Base-by-base conservation (phyloP, 352 stramenopile genomes). In the Phytophthora sp. region DNA sequence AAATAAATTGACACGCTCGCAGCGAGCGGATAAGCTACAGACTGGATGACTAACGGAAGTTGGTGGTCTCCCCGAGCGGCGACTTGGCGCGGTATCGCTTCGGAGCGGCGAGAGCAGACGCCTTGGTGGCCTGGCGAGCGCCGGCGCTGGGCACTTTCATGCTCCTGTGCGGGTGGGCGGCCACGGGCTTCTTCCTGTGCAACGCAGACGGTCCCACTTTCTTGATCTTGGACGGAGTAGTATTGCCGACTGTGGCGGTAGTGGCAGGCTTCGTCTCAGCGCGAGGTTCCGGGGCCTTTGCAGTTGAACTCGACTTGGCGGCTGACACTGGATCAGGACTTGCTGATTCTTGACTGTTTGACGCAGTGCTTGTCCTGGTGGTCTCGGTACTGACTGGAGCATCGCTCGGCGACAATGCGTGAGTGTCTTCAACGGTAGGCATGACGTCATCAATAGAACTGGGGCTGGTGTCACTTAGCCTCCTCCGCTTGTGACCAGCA, bases 1-100 rank as follows among this genome's bases (percentile, higher is more conserved):
- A 54, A 11, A 61, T 56, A 66, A 61, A 52, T 55, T 59, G 32
- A 61, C 41, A 66, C 7, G 11, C 46, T 58, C 28, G 21, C 30
- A 59, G 28, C 6, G 52, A 53, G 55, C 52, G n/a, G 44, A 62
- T 65, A 69, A 41, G 31, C 52, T 74, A n/a, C n/a, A n/a, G n/a
- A n/a, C n/a, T 74, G 66, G 60, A 74, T 35, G 20, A 41, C 54
- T 75, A 77, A 45, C 62, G 66, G 38, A 71, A 65, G 42, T 68
- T 70, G 0, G 59, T 64, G 27, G 55, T 56, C 54, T 80, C 68
- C 21, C 55, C 63, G 24, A 77, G 37, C 26, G 71, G 67, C 17
- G 70, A 62, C 42, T 79, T 74, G 34, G 68, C 20, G 2, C 68
- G 59, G 23, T 74, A 74, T n/a, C 60, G 56, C 55, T 80, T 80